Conservation (phyloP, 768 basidiomycete species). For the Phylloporus arenicola region DNA sequence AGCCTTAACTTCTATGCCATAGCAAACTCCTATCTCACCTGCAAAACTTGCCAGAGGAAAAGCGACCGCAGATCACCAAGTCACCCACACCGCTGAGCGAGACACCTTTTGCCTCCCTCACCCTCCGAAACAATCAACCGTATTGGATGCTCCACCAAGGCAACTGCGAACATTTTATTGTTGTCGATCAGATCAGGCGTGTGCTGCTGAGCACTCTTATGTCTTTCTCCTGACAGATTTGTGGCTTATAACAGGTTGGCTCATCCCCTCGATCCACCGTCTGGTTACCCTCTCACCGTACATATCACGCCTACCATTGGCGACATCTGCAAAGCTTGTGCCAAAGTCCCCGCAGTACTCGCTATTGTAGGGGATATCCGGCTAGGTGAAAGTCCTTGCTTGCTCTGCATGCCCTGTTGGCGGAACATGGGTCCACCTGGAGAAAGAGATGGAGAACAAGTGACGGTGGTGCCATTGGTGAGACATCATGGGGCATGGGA, state of each 20-base stretch:
- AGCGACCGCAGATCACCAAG: conserved; percentile 30
- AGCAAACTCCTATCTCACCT: conserved; percentile 47
- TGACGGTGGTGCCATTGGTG: conserved; percentile 51
- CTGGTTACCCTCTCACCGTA: conserved; percentile 63
- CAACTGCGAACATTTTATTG: conserved; percentile 76
- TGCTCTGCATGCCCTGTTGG: conserved; percentile 75
- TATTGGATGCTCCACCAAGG: conserved; percentile 81
- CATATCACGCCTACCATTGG: conserved; percentile 58
- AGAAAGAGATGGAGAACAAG: conserved; percentile 32
- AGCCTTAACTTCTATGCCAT: background rate
- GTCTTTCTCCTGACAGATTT: background rate
- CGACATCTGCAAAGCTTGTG: conserved; percentile 64
- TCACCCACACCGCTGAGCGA: conserved; percentile 42
- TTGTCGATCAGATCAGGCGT: conserved; percentile 70
- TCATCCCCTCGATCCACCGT: conserved; percentile 50
- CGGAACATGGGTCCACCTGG: conserved; percentile 54
- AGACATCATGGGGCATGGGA: conserved; percentile 32
- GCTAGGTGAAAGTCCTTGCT: conserved; percentile 71
- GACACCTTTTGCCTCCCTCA: conserved; percentile 48
- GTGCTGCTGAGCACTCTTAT: background rate
- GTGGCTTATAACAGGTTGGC: conserved; percentile 40
- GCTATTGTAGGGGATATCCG: conserved; percentile 68
- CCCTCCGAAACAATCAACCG: conserved; percentile 63
- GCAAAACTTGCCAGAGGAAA: conserved; percentile 29
- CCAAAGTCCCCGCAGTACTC: conserved; percentile 62